These are phyloP conservation scores for Cutaneotrichosporon cutaneum DNA, from an alignment of 1,284 basidiomycete species.

Conservation along the genomic window DNA sequence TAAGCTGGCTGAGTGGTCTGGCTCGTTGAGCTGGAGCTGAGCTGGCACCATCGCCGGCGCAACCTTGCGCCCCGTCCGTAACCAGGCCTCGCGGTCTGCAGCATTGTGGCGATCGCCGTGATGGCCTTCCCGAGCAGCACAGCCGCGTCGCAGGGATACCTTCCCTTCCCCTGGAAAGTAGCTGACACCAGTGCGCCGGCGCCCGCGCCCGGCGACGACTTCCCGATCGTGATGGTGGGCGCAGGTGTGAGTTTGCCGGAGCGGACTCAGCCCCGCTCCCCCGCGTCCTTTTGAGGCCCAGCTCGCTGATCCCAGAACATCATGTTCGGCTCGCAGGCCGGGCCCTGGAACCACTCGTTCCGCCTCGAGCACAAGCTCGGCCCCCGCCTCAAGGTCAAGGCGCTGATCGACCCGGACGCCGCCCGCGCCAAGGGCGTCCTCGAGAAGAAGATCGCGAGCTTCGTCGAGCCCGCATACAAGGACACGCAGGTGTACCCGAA, in stretches of 20 bases:
- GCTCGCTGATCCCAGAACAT: constrained; percentile 60
- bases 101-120: too few relatives aligned
- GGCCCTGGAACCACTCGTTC: constrained; percentile 73
- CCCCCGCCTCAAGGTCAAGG: constrained; percentile 90
- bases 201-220: constrained; percentile 60
- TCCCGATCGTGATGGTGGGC: constrained; percentile 88
- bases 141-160: too few relatives aligned
- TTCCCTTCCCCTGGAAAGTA: too few relatives aligned
- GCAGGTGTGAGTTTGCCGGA: constrained; percentile 62
- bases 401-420: constrained; percentile 85
- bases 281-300: too few relatives aligned
- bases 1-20: too few relatives aligned
- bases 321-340: constrained; percentile 87
- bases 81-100: too few relatives aligned
- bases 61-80: too few relatives aligned
- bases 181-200: constrained; percentile 27
- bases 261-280: background rate
- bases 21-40: too few relatives aligned
- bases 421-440: constrained; percentile 79
- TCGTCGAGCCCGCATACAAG: constrained; percentile 90
- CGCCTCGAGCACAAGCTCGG: constrained; percentile 95
- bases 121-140: too few relatives aligned
- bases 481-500: constrained; percentile 84
- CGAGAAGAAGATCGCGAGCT: constrained; percentile 86
- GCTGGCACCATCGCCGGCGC: too few relatives aligned